phyloP scores from a whole-genome alignment of 2,329 filamentous ascomycete genomes.

The Alternaria sp. region DNA sequence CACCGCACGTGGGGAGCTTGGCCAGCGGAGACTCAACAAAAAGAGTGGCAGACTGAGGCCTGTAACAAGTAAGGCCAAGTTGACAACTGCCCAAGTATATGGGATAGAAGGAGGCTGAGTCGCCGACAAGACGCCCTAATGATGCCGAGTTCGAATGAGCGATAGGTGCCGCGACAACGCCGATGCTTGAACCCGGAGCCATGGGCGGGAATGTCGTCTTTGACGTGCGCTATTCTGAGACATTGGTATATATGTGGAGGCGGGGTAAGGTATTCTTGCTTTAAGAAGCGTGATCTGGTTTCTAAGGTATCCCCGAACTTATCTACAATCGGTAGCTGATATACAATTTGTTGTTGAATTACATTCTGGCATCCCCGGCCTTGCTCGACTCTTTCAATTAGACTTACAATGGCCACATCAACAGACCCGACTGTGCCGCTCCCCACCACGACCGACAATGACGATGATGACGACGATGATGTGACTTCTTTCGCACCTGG shows the following conservation, averaged over 20 bases:
- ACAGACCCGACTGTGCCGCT: constrained; percentile 22
- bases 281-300: background rate
- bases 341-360: background rate
- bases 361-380: background rate
- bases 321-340: background rate
- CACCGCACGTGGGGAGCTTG: background rate
- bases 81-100: background rate
- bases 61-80: constrained; percentile 1
- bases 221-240: background rate
- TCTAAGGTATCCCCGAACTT: background rate
- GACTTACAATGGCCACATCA: constrained; percentile 14
- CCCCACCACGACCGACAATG: constrained; percentile 15
- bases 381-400: background rate
- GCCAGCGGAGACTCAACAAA: background rate
- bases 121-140: constrained; percentile 9
- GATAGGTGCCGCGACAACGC: constrained; percentile 2
- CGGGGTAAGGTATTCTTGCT: background rate
- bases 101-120: constrained; percentile 8
- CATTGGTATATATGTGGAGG: background rate
- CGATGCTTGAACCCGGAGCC: constrained; percentile 9
- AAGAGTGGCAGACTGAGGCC: background rate
- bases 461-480: constrained; percentile 24
- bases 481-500: constrained; percentile 7
- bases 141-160: constrained; percentile 6
- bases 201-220: background rate